phyloP scores from a whole-genome alignment of 768 basidiomycete species.

The Russula earlei region DNA sequence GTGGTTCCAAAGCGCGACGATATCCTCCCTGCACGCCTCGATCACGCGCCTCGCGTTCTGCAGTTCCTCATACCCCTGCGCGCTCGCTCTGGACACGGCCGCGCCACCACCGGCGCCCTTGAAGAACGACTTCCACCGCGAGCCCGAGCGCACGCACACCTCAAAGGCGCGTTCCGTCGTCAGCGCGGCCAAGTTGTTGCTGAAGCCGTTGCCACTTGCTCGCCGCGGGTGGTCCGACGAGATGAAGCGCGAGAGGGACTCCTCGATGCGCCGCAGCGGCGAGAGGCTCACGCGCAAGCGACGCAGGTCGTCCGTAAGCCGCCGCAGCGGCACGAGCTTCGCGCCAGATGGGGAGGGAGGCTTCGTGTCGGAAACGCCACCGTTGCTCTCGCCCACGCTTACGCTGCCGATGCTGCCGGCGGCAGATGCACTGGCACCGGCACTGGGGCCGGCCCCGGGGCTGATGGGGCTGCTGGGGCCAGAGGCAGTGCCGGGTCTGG shows the following conservation, averaged over 20 bases:
- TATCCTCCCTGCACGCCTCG: slow-evolving; percentile 45
- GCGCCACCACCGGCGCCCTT: slow-evolving; percentile 17
- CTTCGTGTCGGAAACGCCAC: background rate
- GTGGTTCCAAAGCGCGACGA: slow-evolving; percentile 45
- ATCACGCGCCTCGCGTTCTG: slow-evolving; percentile 38
- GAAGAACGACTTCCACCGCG: slow-evolving; percentile 43
- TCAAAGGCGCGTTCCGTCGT: slow-evolving; percentile 37
- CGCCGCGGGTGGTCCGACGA: slow-evolving; percentile 26
- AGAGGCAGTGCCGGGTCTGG: background rate
- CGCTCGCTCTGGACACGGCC: slow-evolving; percentile 7
- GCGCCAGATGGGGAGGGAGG: slow-evolving; percentile 1
- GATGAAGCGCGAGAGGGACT: slow-evolving; percentile 36
- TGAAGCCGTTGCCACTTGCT: slow-evolving; percentile 10
- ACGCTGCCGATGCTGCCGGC: background rate
- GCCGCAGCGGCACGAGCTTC: slow-evolving; percentile 14
- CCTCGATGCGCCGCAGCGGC: slow-evolving; percentile 48
- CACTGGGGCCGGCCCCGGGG: slow-evolving; percentile 11
- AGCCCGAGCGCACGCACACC: slow-evolving; percentile 36
- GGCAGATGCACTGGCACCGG: too few species aligned
- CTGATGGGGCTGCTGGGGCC: background rate
- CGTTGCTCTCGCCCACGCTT: background rate
- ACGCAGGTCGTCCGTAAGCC: slow-evolving; percentile 29
- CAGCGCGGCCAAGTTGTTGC: slow-evolving; percentile 7
- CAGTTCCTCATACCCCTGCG: slow-evolving; percentile 28
- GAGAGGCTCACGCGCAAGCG: slow-evolving; percentile 41